Base-by-base conservation (phyloP, 345 rosid species). In the Pseudoturritis turrita region DNA sequence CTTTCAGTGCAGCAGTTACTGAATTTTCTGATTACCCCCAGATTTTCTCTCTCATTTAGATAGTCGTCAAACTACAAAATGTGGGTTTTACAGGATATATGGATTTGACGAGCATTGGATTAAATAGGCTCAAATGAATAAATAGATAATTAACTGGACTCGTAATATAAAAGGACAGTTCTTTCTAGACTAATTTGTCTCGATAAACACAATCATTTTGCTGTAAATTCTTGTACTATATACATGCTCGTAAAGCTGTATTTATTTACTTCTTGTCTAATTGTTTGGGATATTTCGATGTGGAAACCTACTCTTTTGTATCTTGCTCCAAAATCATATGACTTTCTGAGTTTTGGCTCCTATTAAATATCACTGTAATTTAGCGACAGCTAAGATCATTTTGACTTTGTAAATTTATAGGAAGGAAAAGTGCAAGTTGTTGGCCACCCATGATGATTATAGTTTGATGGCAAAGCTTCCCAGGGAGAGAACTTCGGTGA, bases 391-490 rank as follows among this genome's bases (percentile, higher is more conserved):
- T 61, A 41, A 61, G 66, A 74, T 76, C 8, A 0, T 54, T 6
- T 56, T 26, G 33, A 53, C 74, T 68, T n/a, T 52, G 11, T 63
- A 47, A 56, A 59, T 68, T 39, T 87, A 78, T 84, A 95, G 99
- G 75, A 89, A 87, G 72, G 60, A 73, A 71, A 83, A 81, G 64
- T 95, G 99, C 82, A 84, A 88, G 72, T 82, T 95, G 81, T 75
- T 91, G 82, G 85, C 79, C 31, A 95, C 96, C 18, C 99, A 95
- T 83, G 97, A 95, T 84, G 99, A 95, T 78, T 95, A 95, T 75
- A 95, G 99, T 86, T 65, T 91, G 83, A 87, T 84, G 81, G 86
- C 93, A 65, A 85, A 87, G 78, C 89, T 95, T 83, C 92, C 96
- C 3, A 81, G 59, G 78, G 90, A 84, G 71, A 88, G 75, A 77